phyloP scores from a whole-genome alignment of 106 monocot species.

The Cymbidium sinense region DNA sequence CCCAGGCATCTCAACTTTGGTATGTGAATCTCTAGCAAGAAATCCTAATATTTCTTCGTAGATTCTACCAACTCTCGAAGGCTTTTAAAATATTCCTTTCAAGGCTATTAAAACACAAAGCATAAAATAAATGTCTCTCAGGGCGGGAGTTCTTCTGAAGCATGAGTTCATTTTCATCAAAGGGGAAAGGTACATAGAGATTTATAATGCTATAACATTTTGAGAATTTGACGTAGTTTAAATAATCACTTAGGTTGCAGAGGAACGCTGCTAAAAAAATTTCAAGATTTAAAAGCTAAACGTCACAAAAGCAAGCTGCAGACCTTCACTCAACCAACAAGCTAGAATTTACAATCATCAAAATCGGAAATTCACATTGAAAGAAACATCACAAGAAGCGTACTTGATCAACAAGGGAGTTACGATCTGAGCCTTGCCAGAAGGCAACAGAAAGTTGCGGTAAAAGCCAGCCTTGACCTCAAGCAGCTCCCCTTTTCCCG shows the following conservation, averaged over 20 bases:
- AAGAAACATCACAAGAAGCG: not conserved
- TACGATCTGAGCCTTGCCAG: constrained; percentile 75
- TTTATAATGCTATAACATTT: too few species aligned
- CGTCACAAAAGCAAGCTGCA: not conserved
- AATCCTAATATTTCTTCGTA: not conserved
- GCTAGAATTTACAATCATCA: not conserved
- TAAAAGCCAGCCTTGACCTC: constrained; percentile 88
- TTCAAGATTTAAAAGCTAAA: not conserved
- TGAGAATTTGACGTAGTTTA: too few species aligned
- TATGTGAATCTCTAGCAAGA: not conserved
- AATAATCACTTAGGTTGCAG: too few species aligned
- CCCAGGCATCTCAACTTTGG: not conserved
- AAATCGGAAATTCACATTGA: not conserved
- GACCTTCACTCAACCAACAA: not conserved
- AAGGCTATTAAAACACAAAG: too few species aligned
- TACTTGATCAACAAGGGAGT: constrained; percentile 80
- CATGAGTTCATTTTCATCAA: too few species aligned
- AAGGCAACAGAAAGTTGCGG: constrained; percentile 79
- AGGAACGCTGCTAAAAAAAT: too few species aligned
- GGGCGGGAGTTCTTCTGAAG: too few species aligned
- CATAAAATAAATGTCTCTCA: too few species aligned
- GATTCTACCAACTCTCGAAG: too few species aligned
- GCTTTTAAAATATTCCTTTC: too few species aligned
- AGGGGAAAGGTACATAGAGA: too few species aligned
- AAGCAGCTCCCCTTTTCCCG: constrained; percentile 69